Evolutionary conservation across 83 land plant species (phyloP).

Genomic region (Thuja plicata): DNA sequence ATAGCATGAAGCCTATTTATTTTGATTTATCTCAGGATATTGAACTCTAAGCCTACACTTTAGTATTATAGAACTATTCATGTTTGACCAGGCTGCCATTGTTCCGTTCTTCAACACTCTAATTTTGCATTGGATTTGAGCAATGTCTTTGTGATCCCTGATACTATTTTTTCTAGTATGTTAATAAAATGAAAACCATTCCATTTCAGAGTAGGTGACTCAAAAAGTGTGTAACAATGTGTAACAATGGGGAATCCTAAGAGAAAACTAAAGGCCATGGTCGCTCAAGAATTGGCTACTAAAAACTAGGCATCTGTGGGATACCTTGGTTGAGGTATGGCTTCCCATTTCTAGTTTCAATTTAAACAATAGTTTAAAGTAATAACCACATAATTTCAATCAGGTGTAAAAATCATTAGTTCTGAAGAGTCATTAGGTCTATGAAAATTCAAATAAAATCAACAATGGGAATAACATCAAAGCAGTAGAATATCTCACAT

Average conservation of each 20-base stretch:
- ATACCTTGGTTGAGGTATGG: conserved; percentile 57
- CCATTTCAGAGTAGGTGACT: background rate
- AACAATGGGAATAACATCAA: too few species aligned
- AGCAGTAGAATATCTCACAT: too few species aligned
- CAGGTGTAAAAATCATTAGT: too few species aligned
- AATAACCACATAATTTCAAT: too few species aligned
- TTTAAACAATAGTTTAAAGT: background rate
- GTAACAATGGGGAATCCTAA: conserved; percentile 6
- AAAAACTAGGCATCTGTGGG: conserved; percentile 72
- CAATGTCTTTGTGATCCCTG: background rate
- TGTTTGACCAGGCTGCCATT: background rate
- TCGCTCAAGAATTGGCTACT: conserved; percentile 88
- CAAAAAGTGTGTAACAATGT: background rate
- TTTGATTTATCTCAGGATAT: too few species aligned
- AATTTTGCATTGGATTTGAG: background rate
- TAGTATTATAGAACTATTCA: background rate
- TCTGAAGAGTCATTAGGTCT: too few species aligned
- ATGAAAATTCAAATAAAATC: too few species aligned
- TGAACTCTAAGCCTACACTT: too few species aligned
- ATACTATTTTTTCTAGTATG: background rate
- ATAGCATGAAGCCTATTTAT: too few species aligned
- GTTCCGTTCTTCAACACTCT: background rate
- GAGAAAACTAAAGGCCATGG: conserved; percentile 71
- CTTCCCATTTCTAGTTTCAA: background rate
- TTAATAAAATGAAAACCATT: background rate